Percentiles rank a stretch among this genome's conserved stretches.
phyloP scores from a whole-genome alignment of 371 early-diverging fungal genomes.

The Mucor racemosus region DNA sequence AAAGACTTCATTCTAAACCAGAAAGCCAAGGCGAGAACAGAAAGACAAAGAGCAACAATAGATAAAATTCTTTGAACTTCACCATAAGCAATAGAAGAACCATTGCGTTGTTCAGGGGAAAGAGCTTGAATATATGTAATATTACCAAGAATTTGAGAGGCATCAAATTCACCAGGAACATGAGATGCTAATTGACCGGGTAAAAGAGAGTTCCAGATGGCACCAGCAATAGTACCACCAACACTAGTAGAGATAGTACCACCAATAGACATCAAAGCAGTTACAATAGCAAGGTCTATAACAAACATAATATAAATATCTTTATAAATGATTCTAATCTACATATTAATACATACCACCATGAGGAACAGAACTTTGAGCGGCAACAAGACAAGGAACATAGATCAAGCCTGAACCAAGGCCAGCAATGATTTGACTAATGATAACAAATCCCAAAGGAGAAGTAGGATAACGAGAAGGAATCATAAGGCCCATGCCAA shows the following conservation, averaged over 20 bases:
- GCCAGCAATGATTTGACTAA: constrained; percentile 47
- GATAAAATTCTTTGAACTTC: constrained; percentile 38
- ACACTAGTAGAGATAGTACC: constrained; percentile 42
- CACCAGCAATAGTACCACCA: constrained; percentile 44
- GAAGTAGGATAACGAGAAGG: constrained; percentile 45
- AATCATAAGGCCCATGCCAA: constrained; percentile 49
- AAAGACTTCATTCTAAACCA: constrained; percentile 42
- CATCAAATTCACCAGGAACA: constrained; percentile 46
- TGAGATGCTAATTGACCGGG: constrained; percentile 34
- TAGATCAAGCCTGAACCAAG: constrained; percentile 43
- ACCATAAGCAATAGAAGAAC: constrained; percentile 34
- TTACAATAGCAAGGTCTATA: constrained; percentile 44
- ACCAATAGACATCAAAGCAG: constrained; percentile 40
- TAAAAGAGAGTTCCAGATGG: constrained; percentile 47
- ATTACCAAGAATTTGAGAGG: constrained; percentile 26
- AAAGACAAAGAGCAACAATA: constrained; percentile 35
- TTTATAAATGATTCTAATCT: not conserved
- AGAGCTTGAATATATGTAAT: constrained; percentile 31
- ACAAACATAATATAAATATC: not conserved
- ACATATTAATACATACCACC: constrained; percentile 23
- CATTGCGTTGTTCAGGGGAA: constrained; percentile 37
- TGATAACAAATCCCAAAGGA: constrained; percentile 35
- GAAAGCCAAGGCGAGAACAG: constrained; percentile 31
- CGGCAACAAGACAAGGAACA: constrained; percentile 39
- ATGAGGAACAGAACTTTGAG: constrained; percentile 46